Evolutionary conservation across 495 filamentous ascomycete species (phyloP), one percentile per base, ranked within the genome.

Genomic region (Emericellopsis terricola): DNA sequence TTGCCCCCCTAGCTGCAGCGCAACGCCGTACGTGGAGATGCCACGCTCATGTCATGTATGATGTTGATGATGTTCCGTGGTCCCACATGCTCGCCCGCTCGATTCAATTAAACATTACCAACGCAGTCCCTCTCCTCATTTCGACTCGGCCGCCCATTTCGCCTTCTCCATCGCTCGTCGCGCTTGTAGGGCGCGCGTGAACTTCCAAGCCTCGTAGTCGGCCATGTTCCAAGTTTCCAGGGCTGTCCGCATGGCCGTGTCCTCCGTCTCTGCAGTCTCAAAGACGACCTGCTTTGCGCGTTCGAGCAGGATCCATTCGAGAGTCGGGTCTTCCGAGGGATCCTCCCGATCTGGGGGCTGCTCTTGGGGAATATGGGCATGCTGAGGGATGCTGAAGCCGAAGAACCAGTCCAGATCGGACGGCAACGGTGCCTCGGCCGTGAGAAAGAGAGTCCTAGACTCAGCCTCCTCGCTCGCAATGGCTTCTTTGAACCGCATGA

Each of bases 161-260:
- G 50, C 38, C 38, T 76, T 57, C 56, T 82, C 78, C 16, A 75
- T 51, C 29, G 52, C 45, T 21, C 61, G 55, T 28, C 80, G 47
- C 14, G 71, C 77, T 20, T 61, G 42, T 36, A 63, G 87, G 0
- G 89, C 87, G 42, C 75, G 62, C 7, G 81, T 77, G 45, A 97
- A 94, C 44, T 73, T 69, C 89, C 89, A 97, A 2, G 78, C 81
- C 56, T 97, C 89, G 7, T 81, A 78, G 53, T 94, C 84, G 4
- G 81, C 85, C 42, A 94, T 42, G 53, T 87, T 93, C 89, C 89
- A 97, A 40, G 80, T 78, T 62, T 94, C 89, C 13, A 80, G 65
- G 27, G 76, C 71, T 15, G 65, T 63, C 27, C 66, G 62, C 19
- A 83, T 52, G 30, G 45, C 54, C 31, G 42, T 45, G 8, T 52